Percentiles rank a stretch among this genome's conserved stretches.
Conservation (phyloP, 768 basidiomycete genomes). For the Mycena sanguinolenta region DNA sequence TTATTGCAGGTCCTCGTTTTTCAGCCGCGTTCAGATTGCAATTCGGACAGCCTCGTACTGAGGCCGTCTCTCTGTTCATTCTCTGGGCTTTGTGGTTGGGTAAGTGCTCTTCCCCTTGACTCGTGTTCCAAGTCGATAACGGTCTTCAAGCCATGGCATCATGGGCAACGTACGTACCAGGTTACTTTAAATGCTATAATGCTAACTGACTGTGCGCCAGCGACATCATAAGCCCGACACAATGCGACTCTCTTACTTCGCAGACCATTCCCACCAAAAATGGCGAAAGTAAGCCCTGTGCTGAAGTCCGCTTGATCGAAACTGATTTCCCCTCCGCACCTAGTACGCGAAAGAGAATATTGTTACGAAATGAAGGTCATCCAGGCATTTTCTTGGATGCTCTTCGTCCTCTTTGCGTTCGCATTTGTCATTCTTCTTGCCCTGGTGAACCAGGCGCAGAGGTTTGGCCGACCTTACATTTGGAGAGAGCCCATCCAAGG, state of each 20-base stretch:
- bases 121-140: slow-evolving; percentile 9
- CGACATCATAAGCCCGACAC: slow-evolving; percentile 75
- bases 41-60: slow-evolving; percentile 78
- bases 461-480: slow-evolving; percentile 65
- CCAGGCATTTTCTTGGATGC: slow-evolving; percentile 83
- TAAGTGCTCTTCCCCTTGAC: slow-evolving; percentile 47
- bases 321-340: slow-evolving; percentile 20
- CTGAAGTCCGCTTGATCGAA: not conserved
- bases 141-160: slow-evolving; percentile 72
- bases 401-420: slow-evolving; percentile 65
- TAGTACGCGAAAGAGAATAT: slow-evolving; percentile 68
- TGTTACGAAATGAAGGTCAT: slow-evolving; percentile 88
- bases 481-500: slow-evolving; percentile 73
- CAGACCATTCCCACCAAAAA: slow-evolving; percentile 62
- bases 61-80: slow-evolving; percentile 67
- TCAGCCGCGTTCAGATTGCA: slow-evolving; percentile 62
- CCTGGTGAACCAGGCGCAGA: slow-evolving; percentile 68
- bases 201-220: slow-evolving; percentile 49
- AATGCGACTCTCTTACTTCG: slow-evolving; percentile 67
- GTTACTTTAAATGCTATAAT: not conserved
- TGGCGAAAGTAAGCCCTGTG: slow-evolving; percentile 60
- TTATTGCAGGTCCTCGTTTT: slow-evolving; percentile 6
- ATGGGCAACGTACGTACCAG: slow-evolving; percentile 72
- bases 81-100: slow-evolving; percentile 79
- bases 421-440: slow-evolving; percentile 69